These are phyloP conservation scores for Amanita thiersii DNA, from an alignment of 768 basidiomycete species.

Conservation along the genomic window DNA sequence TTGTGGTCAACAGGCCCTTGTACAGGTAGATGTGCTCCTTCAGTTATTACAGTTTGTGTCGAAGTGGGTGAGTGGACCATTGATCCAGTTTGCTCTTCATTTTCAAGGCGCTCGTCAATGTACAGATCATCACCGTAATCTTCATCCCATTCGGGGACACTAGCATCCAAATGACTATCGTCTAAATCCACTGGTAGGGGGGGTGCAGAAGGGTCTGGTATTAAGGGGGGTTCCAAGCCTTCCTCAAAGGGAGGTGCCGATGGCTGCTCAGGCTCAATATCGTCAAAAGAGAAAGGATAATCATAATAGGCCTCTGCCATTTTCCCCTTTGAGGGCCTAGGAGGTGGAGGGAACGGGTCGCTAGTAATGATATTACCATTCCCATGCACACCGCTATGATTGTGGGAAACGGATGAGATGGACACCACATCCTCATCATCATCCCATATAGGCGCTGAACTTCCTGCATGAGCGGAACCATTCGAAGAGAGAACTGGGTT, in stretches of 20 bases:
- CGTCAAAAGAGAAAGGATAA: conserved; percentile 33
- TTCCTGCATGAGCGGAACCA: conserved; percentile 14
- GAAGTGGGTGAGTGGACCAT: background rate
- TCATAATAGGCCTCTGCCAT: conserved; percentile 31
- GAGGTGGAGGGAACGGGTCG: conserved; percentile 31
- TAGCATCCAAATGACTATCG: conserved; percentile 12
- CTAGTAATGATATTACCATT: background rate
- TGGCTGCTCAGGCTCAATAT: conserved; percentile 28
- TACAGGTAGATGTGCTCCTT: background rate
- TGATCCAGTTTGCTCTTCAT: background rate
- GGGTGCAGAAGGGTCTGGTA: conserved; percentile 19
- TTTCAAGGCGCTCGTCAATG: conserved; percentile 2
- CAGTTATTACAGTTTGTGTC: background rate
- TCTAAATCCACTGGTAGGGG: background rate
- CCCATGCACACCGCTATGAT: background rate
- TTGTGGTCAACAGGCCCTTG: background rate
- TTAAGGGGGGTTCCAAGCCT: conserved; percentile 1
- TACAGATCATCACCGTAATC: conserved; percentile 7
- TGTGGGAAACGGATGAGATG: background rate
- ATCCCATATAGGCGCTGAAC: conserved; percentile 47
- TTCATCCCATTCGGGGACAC: conserved; percentile 15
- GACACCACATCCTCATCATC: conserved; percentile 24
- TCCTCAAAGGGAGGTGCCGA: conserved; percentile 42
- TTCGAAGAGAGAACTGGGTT: conserved; percentile 10
- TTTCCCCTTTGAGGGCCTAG: conserved; percentile 35